Conservation (phyloP, 495 filamentous ascomycete species). For the Neurospora pannonica region DNA sequence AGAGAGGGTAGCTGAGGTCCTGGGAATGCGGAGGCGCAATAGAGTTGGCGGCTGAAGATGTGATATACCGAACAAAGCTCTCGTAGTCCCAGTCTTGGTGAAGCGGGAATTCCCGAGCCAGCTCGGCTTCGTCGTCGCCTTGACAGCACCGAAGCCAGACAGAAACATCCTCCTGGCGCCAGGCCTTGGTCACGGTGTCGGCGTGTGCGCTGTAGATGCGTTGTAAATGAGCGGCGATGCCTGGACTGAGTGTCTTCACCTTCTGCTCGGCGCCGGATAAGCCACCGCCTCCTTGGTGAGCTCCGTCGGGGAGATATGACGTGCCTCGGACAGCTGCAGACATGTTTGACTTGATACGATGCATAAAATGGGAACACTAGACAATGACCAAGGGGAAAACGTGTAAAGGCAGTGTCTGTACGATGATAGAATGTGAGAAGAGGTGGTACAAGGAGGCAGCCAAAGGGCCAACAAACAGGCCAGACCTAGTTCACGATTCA, state of each 20-base stretch:
- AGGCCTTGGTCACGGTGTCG: conserved; percentile 14
- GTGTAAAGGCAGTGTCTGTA: background rate
- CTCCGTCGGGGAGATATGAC: conserved; percentile 12
- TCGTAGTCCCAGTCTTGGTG: conserved; percentile 31
- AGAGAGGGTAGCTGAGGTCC: conserved; percentile 58
- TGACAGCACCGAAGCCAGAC: conserved; percentile 30
- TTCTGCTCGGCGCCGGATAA: conserved; percentile 16
- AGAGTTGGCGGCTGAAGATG: conserved; percentile 40
- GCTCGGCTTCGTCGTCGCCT: conserved; percentile 23
- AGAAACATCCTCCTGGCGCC: conserved; percentile 26
- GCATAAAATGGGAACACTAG: background rate
- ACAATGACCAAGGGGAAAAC: background rate
- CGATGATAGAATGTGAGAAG: background rate
- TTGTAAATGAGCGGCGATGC: conserved; percentile 26
- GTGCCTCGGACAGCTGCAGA: background rate
- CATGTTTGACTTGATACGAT: conserved; percentile 2
- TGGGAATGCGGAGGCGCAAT: conserved; percentile 27
- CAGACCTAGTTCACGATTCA: background rate
- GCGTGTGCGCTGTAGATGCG: conserved; percentile 29
- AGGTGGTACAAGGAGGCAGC: background rate
- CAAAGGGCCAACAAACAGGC: background rate
- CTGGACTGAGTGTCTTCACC: conserved; percentile 21
- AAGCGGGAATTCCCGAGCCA: conserved; percentile 8
- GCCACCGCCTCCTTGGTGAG: conserved; percentile 30
- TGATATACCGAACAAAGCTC: conserved; percentile 52